A percentile compares a stretch with the other conserved stretches of the same genome.
These are phyloP conservation scores for Kurtzmaniella fragi DNA, from an alignment of 805 yeast genomes.

Conservation along the genomic window DNA sequence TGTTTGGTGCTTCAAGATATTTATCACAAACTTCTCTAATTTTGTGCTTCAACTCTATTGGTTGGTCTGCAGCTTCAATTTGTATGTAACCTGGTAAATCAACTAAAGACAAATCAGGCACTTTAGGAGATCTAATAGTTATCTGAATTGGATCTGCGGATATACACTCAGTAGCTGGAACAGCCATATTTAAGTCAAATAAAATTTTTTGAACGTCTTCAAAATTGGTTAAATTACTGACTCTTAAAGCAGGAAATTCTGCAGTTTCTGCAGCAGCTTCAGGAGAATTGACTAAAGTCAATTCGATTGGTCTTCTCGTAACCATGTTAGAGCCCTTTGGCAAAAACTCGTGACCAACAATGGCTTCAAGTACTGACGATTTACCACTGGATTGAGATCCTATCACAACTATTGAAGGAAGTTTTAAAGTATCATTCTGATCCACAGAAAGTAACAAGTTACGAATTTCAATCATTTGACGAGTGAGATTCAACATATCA, in stretches of 20 bases:
- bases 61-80: conserved; percentile 95
- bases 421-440: conserved; percentile 66
- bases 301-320: conserved; percentile 93
- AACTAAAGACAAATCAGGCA: conserved; percentile 86
- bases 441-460: conserved; percentile 72
- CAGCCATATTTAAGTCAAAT: conserved; percentile 87
- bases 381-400: conserved; percentile 98
- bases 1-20: conserved; percentile 87
- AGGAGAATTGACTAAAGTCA: conserved; percentile 88
- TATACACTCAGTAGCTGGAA: conserved; percentile 78
- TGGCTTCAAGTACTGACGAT: conserved; percentile 90
- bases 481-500: conserved; percentile 83
- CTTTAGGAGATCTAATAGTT: conserved; percentile 81
- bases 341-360: conserved; percentile 95
- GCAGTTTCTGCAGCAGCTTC: conserved; percentile 76
- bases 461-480: conserved; percentile 96
- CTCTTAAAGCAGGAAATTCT: conserved; percentile 86
- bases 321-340: conserved; percentile 99
- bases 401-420: conserved; percentile 93
- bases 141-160: conserved; percentile 92
- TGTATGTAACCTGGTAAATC: conserved; percentile 98
- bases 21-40: conserved; percentile 78
- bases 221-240: conserved; percentile 82
- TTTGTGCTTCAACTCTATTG: conserved; percentile 70
- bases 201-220: conserved; percentile 83